A percentile compares a stretch with the other conserved stretches of the same genome.
phyloP scores from a whole-genome alignment of 2,329 filamentous ascomycete species.

The Neonectria ditissima region DNA sequence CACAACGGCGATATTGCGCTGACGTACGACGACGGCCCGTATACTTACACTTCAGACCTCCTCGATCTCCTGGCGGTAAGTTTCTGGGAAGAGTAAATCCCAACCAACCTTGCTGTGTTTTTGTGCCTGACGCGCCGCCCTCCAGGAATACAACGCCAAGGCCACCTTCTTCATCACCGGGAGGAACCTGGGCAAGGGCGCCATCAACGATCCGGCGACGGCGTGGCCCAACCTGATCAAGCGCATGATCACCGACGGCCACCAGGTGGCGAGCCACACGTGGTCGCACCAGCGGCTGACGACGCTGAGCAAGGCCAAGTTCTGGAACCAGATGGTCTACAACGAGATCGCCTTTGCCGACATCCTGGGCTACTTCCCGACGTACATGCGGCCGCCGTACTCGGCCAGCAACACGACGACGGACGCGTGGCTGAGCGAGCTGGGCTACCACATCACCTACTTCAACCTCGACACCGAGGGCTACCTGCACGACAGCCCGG shows the following conservation, averaged over 20 bases:
- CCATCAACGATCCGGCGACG: constrained; percentile 54
- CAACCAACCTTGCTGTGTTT: background rate
- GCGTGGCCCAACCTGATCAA: constrained; percentile 52
- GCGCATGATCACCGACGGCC: constrained; percentile 65
- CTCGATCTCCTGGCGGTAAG: constrained; percentile 52
- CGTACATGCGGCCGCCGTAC: constrained; percentile 60
- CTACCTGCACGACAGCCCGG: constrained; percentile 64
- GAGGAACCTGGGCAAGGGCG: constrained; percentile 53
- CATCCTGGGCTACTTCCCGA: constrained; percentile 55
- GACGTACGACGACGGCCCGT: constrained; percentile 62
- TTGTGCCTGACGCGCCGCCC: constrained; percentile 15
- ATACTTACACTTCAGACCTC: constrained; percentile 55
- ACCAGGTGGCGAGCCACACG: constrained; percentile 66
- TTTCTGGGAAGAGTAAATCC: background rate
- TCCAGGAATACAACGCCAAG: constrained; percentile 49
- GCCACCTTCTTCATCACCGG: constrained; percentile 55
- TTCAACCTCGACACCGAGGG: constrained; percentile 72
- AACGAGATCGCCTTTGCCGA: constrained; percentile 58
- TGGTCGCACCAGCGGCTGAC: constrained; percentile 60
- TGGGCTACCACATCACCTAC: constrained; percentile 70
- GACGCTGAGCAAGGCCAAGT: constrained; percentile 47
- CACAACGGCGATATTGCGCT: constrained; percentile 54
- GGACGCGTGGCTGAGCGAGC: constrained; percentile 52
- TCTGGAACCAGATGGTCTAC: constrained; percentile 55
- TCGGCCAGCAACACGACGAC: constrained; percentile 57